Conservation (phyloP, 768 basidiomycete genomes). For the Tricholoma bakamatsutake region DNA sequence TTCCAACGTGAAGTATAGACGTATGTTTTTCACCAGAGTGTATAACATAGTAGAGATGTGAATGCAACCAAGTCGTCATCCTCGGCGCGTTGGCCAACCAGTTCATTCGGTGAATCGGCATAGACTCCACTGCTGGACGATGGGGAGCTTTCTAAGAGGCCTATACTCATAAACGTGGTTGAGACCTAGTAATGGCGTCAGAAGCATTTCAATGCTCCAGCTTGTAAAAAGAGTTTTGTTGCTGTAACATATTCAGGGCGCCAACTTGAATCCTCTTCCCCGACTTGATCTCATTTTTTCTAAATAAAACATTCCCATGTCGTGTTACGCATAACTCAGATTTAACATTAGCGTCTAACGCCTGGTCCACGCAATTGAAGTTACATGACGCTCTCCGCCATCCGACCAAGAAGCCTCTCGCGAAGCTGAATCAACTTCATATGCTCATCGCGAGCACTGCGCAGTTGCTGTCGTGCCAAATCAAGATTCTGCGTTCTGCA, state of each 20-base stretch:
- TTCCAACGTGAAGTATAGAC: too few relatives aligned
- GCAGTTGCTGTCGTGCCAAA: constrained; percentile 37
- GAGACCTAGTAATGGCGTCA: too few relatives aligned
- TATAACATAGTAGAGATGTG: not conserved
- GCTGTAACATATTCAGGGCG: too few relatives aligned
- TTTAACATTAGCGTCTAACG: not conserved
- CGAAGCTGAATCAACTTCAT: constrained; percentile 41
- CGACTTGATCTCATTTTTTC: not conserved
- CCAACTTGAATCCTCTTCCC: too few relatives aligned
- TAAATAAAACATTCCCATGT: not conserved
- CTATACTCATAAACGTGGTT: too few relatives aligned
- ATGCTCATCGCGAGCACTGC: constrained; percentile 34
- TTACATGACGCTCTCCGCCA: constrained; percentile 37
- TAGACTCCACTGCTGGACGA: too few relatives aligned
- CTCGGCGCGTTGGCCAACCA: too few relatives aligned
- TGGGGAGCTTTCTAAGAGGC: too few relatives aligned
- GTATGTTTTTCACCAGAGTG: too few relatives aligned
- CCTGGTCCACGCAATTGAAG: not conserved
- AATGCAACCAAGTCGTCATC: not conserved
- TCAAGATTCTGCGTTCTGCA: constrained; percentile 35
- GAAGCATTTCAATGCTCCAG: too few relatives aligned
- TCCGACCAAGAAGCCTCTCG: constrained; percentile 39
- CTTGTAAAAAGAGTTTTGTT: too few relatives aligned
- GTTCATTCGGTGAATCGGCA: too few relatives aligned
- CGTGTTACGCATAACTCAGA: not conserved